Conservation (phyloP, 1,284 basidiomycete species). For the Marasmius oreades region DNA sequence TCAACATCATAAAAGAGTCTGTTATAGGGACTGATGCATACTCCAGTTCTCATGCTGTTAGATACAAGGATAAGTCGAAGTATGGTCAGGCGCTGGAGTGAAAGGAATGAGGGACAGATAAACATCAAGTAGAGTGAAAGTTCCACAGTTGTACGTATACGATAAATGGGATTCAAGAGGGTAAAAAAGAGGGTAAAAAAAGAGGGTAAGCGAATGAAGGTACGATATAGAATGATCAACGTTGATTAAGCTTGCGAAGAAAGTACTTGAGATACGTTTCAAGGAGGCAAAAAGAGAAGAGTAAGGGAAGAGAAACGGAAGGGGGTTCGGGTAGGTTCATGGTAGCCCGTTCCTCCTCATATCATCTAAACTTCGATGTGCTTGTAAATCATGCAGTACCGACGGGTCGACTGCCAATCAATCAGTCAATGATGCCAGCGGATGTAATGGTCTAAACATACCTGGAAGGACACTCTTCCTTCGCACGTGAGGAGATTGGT, state of each 20-base stretch:
- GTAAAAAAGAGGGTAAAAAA: background rate
- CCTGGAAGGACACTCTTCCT: conserved; percentile 85
- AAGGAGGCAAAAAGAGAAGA: background rate
- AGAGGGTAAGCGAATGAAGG: background rate
- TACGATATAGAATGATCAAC: background rate
- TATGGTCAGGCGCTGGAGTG: background rate
- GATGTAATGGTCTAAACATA: conserved; percentile 27
- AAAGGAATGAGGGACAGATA: background rate
- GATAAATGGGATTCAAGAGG: background rate
- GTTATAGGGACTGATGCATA: no score
- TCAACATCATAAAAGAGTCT: no score
- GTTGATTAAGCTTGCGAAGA: background rate
- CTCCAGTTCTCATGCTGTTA: background rate
- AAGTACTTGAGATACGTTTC: background rate
- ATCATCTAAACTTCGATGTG: conserved; percentile 79
- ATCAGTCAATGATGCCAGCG: conserved; percentile 4
- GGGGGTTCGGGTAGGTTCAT: background rate
- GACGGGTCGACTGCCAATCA: conserved; percentile 71
- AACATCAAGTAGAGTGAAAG: background rate
- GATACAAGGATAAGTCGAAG: background rate
- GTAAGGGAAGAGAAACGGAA: background rate
- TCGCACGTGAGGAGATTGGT: conserved; percentile 63
- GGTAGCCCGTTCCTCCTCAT: conserved; percentile 10
- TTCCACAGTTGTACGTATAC: background rate
- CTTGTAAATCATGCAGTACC: conserved; percentile 84